Conservation (phyloP, 495 filamentous ascomycete species). For the Pyronema domesticum region DNA sequence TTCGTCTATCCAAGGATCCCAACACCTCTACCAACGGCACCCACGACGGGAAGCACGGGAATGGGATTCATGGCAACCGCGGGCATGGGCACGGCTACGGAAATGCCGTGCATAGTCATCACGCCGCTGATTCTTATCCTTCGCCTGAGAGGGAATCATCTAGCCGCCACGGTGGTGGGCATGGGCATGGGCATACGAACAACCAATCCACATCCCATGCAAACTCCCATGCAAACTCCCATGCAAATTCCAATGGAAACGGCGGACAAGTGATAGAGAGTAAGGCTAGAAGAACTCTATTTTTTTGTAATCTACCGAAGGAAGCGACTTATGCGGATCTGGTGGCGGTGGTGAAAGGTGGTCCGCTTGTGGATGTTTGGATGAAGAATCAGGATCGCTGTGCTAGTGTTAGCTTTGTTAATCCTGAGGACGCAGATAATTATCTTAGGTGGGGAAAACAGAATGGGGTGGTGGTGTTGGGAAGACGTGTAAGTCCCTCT, state of each 20-base stretch:
- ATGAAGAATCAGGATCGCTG: constrained; percentile 41
- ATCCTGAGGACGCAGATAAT: constrained; percentile 40
- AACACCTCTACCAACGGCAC: neutral
- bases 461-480: constrained; percentile 50
- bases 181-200: too few relatives aligned
- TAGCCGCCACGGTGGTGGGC: too few relatives aligned
- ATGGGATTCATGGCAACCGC: too few relatives aligned
- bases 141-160: too few relatives aligned
- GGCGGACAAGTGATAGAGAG: constrained; percentile 27
- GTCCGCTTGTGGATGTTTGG: constrained; percentile 50
- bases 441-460: constrained; percentile 48
- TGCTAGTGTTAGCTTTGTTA: constrained; percentile 54
- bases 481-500: constrained; percentile 27
- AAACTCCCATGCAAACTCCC: neutral
- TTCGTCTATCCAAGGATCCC: neutral
- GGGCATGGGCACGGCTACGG: too few relatives aligned
- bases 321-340: constrained; percentile 48
- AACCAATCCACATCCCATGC: too few relatives aligned
- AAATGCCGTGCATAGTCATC: too few relatives aligned
- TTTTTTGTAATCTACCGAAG: constrained; percentile 46
- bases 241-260: neutral
- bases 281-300: constrained; percentile 36
- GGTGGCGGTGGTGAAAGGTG: constrained; percentile 46
- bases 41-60: too few relatives aligned
- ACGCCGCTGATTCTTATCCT: too few relatives aligned